Conservation (phyloP, 129 eudicot species). For the Scalesia atractyloides region DNA sequence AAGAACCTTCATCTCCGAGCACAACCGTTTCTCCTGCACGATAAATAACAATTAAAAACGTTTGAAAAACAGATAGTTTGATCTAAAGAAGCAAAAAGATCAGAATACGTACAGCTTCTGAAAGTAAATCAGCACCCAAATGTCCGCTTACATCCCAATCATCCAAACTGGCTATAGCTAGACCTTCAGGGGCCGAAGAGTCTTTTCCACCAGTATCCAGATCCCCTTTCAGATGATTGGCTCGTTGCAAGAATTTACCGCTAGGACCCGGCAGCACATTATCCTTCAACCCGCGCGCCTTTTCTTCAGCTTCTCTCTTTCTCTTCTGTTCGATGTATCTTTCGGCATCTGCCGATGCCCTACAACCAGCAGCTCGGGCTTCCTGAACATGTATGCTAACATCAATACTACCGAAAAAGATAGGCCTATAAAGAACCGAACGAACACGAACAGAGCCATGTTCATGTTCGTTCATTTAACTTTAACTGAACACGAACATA, state of each 20-base stretch:
- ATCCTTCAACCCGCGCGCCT: conserved; percentile 56
- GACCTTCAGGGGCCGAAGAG: conserved; percentile 39
- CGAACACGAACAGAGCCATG: too few species aligned
- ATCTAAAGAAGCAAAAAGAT: not conserved
- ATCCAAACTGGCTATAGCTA: conserved; percentile 41
- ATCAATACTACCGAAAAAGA: not conserved
- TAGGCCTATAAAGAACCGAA: too few species aligned
- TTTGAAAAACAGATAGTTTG: not conserved
- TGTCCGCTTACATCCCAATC: conserved; percentile 80
- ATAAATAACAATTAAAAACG: not conserved
- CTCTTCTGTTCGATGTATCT: conserved; percentile 73
- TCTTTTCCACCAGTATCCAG: conserved; percentile 47
- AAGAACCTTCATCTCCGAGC: conserved; percentile 75
- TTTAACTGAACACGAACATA: too few species aligned
- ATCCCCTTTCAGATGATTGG: conserved; percentile 63
- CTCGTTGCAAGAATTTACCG: conserved; percentile 77
- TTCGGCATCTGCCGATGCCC: conserved; percentile 75
- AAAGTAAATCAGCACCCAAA: conserved; percentile 78
- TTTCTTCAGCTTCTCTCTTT: conserved; percentile 76
- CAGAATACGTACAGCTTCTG: conserved; percentile 64
- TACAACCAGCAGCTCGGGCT: conserved; percentile 91
- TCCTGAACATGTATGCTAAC: conserved; percentile 48
- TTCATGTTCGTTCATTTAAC: too few species aligned
- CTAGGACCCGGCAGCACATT: conserved; percentile 59
- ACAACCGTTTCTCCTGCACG: conserved; percentile 78